Base-by-base conservation (phyloP, 2,329 filamentous ascomycete species). In the Penicillium sp. region DNA sequence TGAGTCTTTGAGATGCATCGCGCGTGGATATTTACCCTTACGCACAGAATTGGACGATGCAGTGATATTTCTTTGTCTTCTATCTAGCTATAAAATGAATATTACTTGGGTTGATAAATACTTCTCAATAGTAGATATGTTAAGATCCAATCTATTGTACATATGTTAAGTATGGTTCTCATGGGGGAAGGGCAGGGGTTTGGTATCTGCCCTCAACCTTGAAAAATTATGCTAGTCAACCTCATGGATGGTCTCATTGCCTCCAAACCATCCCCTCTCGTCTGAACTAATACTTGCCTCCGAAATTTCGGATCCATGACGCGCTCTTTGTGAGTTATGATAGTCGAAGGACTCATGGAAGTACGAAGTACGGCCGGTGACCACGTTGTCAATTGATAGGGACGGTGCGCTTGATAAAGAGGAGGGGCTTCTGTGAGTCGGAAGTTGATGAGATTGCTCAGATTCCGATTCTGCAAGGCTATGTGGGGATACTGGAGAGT, bases 171-270 rank as follows among this genome's bases (percentile, higher is more conserved):
- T n/a, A n/a, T n/a, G n/a, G n/a, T n/a, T n/a, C n/a, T n/a, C n/a
- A n/a, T n/a, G n/a, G n/a, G n/a, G n/a, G n/a, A n/a, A 10, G 26
- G 26, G 26, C 26, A 27, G 26, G 26, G 10, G 26, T 27, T 27
- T 27, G 10, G 26, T 27, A 27, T 7, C 10, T 7, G 26, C 6
- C 26, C 26, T 27, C 26, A 27, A n/a, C n/a, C n/a, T n/a, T n/a
- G n/a, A n/a, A n/a, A n/a, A n/a, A n/a, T n/a, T n/a, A n/a, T 12
- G 10, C 15, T 39, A 24, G 12, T 52, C 48, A 23, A 44, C 42
- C 29, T 52, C 55, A 36, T 36, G 46, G 30, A 58, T 58, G 8
- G 52, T 52, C 30, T 58, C 42, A 18, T 23, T 41, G 7, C 42
- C 41, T 15, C 37, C 33, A 42, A 40, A 18, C 12, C 30, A 34